Evolutionary conservation across 2,329 filamentous ascomycete species (phyloP), one percentile per base, ranked within the genome.

Genomic region (Aspergillus aculeatinus): DNA sequence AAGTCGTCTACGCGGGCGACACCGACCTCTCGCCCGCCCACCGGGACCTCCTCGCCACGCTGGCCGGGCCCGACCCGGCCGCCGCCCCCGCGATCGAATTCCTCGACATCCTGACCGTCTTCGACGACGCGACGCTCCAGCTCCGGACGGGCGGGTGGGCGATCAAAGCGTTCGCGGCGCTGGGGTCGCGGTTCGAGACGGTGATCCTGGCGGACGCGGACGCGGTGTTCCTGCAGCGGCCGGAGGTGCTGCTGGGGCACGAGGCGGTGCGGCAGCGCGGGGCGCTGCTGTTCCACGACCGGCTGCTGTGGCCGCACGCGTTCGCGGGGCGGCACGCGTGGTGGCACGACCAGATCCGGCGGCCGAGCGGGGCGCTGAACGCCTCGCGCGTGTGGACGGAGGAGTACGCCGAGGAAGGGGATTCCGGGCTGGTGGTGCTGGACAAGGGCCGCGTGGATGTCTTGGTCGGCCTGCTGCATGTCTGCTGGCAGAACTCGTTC

Each of bases 401-500:
- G n/a, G 4, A 48, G 11, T 61, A 61, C 50, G 59, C 59, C 3
- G 59, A 61, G 48, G 59, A 61, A 14, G 59, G 55, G 0, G 59
- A 61, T n/a, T 61, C 59, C 12, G 59, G 59, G 0, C 48, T 61
- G 2, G 59, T 61, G 2, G 51, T 58, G 1, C 49, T 60, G 1
- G 35, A 62, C 11, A 62, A 62, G 25, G 21, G 33, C n/a, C 35
- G 57, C 1, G 11, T 23, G 1, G 60, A 62, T 31, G 51, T 49
- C 0, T 29, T 62, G 0, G 21, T 60, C 10, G 60, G 47, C 0
- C 47, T 62, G 25, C 39, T 62, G 6, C 53, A 57, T 21, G 47
- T 62, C 14, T 54, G 60, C 35, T 62, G 60, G 60, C 60, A 62
- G 57, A 59, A 59, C 12, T 53, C 60, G 2, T 48, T 60, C 29